Evolutionary conservation across 2,329 filamentous ascomycete species (phyloP).

Genomic region (Claviceps humidiphila): DNA sequence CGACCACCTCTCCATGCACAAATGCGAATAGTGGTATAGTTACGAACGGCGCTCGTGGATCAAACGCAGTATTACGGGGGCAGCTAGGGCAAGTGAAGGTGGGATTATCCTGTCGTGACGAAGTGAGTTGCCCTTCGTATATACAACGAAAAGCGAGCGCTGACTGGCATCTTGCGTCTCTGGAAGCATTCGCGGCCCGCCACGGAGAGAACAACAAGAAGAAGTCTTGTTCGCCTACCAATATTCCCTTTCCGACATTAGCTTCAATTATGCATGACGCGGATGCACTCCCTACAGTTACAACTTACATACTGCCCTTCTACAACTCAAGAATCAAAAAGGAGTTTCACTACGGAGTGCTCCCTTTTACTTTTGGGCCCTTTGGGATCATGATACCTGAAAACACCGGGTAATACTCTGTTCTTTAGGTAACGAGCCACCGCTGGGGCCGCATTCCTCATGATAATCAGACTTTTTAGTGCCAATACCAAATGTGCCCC

Average conservation of each 20-base stretch:
- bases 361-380: not conserved
- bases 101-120: not conserved
- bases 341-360: not conserved
- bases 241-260: not conserved
- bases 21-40: not conserved
- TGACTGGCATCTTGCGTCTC: not conserved
- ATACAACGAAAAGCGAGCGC: not conserved
- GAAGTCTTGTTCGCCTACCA: not conserved
- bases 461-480: constrained; percentile 4
- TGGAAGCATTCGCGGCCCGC: not conserved
- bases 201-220: not conserved
- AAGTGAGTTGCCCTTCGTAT: not conserved
- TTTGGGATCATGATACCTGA: not conserved
- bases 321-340: not conserved
- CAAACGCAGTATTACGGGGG: not conserved
- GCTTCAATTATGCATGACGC: not conserved
- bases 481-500: not conserved
- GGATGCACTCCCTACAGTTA: not conserved
- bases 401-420: not conserved
- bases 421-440: not conserved
- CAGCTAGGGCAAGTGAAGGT: not conserved
- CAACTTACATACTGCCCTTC: not conserved
- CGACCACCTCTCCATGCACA: not conserved
- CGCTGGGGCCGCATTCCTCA: constrained; percentile 2
- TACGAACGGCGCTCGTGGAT: not conserved